Evolutionary conservation across 306 rosid species (phyloP).

Genomic region (Inga oerstediana): DNA sequence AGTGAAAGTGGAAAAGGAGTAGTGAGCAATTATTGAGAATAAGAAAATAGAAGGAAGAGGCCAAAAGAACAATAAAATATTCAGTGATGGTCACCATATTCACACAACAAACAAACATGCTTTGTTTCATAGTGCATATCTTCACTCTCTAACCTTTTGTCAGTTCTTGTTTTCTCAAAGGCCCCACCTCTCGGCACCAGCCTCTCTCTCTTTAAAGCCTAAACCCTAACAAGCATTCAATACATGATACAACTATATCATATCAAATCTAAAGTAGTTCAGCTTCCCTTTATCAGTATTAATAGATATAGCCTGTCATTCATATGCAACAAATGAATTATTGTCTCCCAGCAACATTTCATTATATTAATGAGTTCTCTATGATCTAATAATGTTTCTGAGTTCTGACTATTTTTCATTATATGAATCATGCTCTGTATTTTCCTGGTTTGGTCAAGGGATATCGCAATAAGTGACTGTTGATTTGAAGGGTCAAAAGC

Average conservation of each 20-base stretch:
- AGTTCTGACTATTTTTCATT: too few species aligned
- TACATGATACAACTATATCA: neutral
- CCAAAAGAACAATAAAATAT: conserved; percentile 16
- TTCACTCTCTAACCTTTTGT: conserved; percentile 14
- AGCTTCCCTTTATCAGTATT: neutral
- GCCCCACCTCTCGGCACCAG: conserved; percentile 29
- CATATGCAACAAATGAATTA: neutral
- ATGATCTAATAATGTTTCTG: too few species aligned
- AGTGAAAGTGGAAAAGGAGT: neutral
- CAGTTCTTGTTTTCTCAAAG: conserved; percentile 25
- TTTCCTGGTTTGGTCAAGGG: neutral
- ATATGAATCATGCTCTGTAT: too few species aligned
- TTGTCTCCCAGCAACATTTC: neutral
- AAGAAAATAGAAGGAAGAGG: neutral
- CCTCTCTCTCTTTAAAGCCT: conserved; percentile 9
- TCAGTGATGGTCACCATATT: conserved; percentile 31
- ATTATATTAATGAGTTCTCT: neutral
- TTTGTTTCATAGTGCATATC: neutral
- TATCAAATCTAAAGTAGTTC: neutral
- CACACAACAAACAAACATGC: conserved; percentile 32
- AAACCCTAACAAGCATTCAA: neutral
- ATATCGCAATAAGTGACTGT: neutral
- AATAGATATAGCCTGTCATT: neutral
- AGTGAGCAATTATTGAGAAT: neutral
- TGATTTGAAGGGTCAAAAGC: neutral